These are phyloP conservation scores for Wickerhamiella galacta DNA, from an alignment of 805 yeast species.

Conservation along the genomic window DNA sequence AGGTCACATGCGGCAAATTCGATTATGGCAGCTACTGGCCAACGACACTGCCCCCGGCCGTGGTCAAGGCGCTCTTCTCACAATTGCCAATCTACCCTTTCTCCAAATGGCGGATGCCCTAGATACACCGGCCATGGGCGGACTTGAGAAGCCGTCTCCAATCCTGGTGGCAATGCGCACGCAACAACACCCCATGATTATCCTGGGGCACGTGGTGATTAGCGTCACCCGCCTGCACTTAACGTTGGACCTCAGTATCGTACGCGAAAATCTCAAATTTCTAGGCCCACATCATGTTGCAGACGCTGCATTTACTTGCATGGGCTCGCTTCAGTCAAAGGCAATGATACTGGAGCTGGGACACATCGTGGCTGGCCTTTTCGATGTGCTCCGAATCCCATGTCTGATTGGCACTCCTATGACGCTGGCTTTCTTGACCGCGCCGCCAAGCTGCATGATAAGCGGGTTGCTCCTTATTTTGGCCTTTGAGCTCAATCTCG, in stretches of 20 bases:
- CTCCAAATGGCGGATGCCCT: slow-evolving; percentile 4
- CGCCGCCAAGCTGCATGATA: slow-evolving; percentile 13
- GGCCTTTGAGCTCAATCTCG: slow-evolving; percentile 15
- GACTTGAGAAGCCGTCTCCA: not conserved
- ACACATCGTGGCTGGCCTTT: slow-evolving; percentile 13
- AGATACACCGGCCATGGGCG: not conserved
- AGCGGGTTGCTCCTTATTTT: slow-evolving; percentile 12
- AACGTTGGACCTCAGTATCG: slow-evolving; percentile 4
- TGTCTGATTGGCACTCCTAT: slow-evolving; percentile 14
- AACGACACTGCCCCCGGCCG: slow-evolving; percentile 6
- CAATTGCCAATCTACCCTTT: slow-evolving; percentile 4
- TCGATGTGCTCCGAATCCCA: slow-evolving; percentile 15
- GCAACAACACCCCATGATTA: slow-evolving; percentile 7
- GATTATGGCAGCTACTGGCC: slow-evolving; percentile 3
- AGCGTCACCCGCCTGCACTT: slow-evolving; percentile 4
- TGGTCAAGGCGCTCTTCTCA: slow-evolving; percentile 8
- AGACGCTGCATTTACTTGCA: slow-evolving; percentile 7
- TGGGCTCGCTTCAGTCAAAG: not conserved
- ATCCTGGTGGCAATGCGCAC: slow-evolving; percentile 4
- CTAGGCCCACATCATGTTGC: slow-evolving; percentile 7
- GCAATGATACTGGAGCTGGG: slow-evolving; percentile 5
- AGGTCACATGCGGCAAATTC: slow-evolving; percentile 1
- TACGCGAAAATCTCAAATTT: slow-evolving; percentile 5
- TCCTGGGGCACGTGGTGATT: slow-evolving; percentile 5
- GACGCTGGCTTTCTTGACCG: slow-evolving; percentile 12